Conservation (phyloP, 2,329 filamentous ascomycete genomes). For the Coniochaeta ligniaria region DNA sequence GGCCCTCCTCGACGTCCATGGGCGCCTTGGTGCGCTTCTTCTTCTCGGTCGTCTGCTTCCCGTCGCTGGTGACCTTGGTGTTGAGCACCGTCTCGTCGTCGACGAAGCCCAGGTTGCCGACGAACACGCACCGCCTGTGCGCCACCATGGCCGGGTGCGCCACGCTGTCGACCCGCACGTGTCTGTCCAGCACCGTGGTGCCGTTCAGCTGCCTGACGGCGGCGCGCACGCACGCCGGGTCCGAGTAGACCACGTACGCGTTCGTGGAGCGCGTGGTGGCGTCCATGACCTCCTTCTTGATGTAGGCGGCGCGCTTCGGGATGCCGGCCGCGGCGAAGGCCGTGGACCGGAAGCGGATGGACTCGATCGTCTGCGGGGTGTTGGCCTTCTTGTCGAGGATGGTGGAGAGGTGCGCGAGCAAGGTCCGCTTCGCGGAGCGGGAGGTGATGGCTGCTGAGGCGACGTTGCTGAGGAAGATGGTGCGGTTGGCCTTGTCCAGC, state of each 20-base stretch:
- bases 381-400: slow-evolving; percentile 51
- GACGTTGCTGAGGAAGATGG: slow-evolving; percentile 90
- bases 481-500: slow-evolving; percentile 79
- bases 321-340: slow-evolving; percentile 71
- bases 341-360: slow-evolving; percentile 88
- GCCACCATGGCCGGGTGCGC: slow-evolving; percentile 79
- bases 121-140: slow-evolving; percentile 86
- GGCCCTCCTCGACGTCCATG: slow-evolving; percentile 84
- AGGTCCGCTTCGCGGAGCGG: slow-evolving; percentile 70
- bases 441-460: slow-evolving; percentile 75
- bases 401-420: slow-evolving; percentile 71
- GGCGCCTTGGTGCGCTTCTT: slow-evolving; percentile 65
- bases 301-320: slow-evolving; percentile 91
- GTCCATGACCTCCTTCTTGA: slow-evolving; percentile 83
- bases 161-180: slow-evolving; percentile 84
- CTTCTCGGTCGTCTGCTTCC: slow-evolving; percentile 53
- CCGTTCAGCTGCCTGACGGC: slow-evolving; percentile 78
- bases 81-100: slow-evolving; percentile 76
- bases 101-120: slow-evolving; percentile 93
- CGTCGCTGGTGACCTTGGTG: slow-evolving; percentile 57
- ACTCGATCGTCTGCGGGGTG: slow-evolving; percentile 70
- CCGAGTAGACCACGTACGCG: slow-evolving; percentile 86
- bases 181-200: slow-evolving; percentile 73
- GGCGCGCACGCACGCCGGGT: slow-evolving; percentile 64
- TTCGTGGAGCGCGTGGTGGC: slow-evolving; percentile 90